Percentiles rank a stretch among this genome's conserved stretches.
phyloP scores from a whole-genome alignment of 2,329 filamentous ascomycete species.

The Bipolaris oryzae region DNA sequence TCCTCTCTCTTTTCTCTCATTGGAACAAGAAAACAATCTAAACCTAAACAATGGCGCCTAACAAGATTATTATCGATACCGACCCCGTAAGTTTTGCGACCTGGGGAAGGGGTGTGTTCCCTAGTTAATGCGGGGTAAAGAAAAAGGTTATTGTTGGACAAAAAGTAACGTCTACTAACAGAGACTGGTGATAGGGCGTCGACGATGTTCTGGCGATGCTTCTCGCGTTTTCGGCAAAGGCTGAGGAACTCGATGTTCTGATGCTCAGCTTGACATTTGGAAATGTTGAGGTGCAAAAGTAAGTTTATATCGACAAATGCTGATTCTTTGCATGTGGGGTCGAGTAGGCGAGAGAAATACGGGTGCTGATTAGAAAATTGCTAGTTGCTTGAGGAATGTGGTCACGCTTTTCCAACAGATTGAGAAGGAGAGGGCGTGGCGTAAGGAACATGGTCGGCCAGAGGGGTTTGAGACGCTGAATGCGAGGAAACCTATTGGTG shows the following conservation, averaged over 20 bases:
- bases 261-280: conserved; percentile 92
- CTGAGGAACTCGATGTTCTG: conserved; percentile 83
- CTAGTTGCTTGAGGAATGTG: conserved; percentile 82
- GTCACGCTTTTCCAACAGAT: conserved; percentile 91
- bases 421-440: conserved; percentile 86
- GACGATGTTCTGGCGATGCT: conserved; percentile 92
- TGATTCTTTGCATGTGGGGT: no score
- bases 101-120: not conserved
- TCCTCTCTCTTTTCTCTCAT: not conserved
- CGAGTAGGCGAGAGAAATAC: no score
- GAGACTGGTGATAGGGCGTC: conserved; percentile 64
- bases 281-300: conserved; percentile 88
- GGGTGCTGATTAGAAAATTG: not conserved
- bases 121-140: conserved; percentile 16
- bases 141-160: no score
- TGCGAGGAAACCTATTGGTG: conserved; percentile 71
- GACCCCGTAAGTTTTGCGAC: conserved; percentile 70
- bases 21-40: not conserved
- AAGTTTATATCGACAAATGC: conserved; percentile 11
- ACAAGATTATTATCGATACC: conserved; percentile 89
- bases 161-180: not conserved
- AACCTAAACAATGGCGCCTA: conserved; percentile 44
- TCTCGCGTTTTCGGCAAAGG: conserved; percentile 78
- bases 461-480: conserved; percentile 76
- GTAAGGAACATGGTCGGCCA: conserved; percentile 68